Base-by-base conservation (phyloP, 306 rosid species). In the Cicer judaicum region DNA sequence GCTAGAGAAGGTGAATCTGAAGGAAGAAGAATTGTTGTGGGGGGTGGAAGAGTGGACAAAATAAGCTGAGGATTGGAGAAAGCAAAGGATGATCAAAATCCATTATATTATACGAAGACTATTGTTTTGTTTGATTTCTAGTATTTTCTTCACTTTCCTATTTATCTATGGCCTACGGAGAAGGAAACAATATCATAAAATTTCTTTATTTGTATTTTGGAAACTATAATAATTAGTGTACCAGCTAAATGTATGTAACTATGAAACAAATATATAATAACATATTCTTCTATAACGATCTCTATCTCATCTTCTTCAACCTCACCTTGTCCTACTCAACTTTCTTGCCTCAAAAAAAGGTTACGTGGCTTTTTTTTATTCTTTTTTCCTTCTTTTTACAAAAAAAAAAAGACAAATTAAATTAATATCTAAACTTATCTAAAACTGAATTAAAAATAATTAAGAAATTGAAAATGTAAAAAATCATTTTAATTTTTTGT, bases 1-100 rank as follows among this genome's bases (percentile, higher is more conserved):
- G 21, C 77, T 85, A 84, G 69, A 81, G 43, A 78, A 82, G 70
- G 5, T 74, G 79, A 80, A 80, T 72, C 72, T 36, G 81, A 82
- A 41, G 74, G 15, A 76, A 54, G 11, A 41, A 84, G 66, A 62
- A 18, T 49, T 53, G 29, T 6, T 50, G 70, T 8, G 52, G 1
- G 21, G 19, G 57, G 38, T 24, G 68, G 84, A 85, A 79, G 47
- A 50, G 9, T 83, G 61, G 75, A 84, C 71, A 11, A 78, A 34
- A 16, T 11, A 41, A 64, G 84, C 74, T 60, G 77, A 82, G 83
- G 76, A 1, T 54, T 77, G 40, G 78, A 89, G 87, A 74, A 76
- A 73, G 43, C 55, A 78, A 72, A 73, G 69, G n/a, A 60, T 38
- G 7, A 64, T 1, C 24, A 70, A 16, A 69, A 83, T 80, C 85